These are phyloP conservation scores for Paecilomyces fulvus DNA, from an alignment of 2,329 filamentous ascomycete genomes.

Conservation along the genomic window DNA sequence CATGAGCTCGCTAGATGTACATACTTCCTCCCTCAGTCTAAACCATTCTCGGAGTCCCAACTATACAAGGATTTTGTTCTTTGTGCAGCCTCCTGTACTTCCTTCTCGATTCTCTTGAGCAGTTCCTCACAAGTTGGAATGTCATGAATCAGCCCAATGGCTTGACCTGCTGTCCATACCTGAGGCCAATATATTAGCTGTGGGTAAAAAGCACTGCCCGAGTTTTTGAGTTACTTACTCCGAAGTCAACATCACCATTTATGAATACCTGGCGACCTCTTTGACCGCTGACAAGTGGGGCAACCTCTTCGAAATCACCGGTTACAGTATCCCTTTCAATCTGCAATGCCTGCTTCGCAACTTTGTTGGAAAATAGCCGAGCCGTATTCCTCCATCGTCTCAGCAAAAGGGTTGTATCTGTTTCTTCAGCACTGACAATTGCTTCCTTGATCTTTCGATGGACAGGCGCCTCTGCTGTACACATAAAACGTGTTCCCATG, in stretches of 20 bases:
- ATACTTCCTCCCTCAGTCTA: too few relatives aligned
- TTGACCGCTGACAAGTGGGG: too few relatives aligned
- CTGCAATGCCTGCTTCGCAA: conserved; percentile 40
- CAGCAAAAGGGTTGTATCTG: conserved; percentile 80
- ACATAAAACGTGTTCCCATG: conserved; percentile 98
- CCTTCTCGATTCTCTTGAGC: too few relatives aligned
- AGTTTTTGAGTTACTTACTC: too few relatives aligned
- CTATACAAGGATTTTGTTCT: conserved; percentile 5
- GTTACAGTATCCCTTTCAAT: too few relatives aligned
- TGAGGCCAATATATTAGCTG: conserved; percentile 22
- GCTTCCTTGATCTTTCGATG: conserved; percentile 89
- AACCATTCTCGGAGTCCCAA: too few relatives aligned
- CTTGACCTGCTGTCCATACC: conserved; percentile 96
- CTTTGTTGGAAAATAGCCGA: conserved; percentile 82
- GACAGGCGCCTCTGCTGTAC: conserved; percentile 84
- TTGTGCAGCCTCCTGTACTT: conserved; percentile 40
- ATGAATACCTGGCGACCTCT: too few relatives aligned
- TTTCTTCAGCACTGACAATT: conserved; percentile 82
- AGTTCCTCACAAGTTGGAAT: conserved; percentile 57
- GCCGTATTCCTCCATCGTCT: conserved; percentile 89
- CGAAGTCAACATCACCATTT: too few relatives aligned
- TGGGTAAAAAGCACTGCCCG: too few relatives aligned
- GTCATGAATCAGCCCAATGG: conserved; percentile 81
- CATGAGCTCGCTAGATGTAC: too few relatives aligned
- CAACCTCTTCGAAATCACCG: too few relatives aligned